phyloP scores from a whole-genome alignment of 83 land plant species.

The Picea abies region DNA sequence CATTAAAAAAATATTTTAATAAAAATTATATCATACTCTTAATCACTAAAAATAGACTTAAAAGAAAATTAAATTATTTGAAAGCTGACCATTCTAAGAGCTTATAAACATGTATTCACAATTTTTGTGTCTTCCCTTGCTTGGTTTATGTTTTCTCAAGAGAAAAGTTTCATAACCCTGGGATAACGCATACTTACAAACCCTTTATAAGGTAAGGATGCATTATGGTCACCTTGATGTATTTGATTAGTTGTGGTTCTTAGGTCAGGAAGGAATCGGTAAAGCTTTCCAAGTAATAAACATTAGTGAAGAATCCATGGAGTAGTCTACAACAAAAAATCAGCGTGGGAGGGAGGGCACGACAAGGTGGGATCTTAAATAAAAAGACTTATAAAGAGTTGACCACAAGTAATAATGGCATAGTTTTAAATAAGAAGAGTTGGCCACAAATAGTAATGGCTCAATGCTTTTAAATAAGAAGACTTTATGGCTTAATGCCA shows the following conservation, averaged over 20 bases:
- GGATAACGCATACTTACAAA: conserved; percentile 54
- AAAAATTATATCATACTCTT: no score
- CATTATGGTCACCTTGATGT: conserved; percentile 93
- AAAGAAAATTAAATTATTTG: neutral
- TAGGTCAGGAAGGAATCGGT: conserved; percentile 67
- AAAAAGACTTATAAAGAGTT: no score
- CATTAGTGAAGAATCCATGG: conserved; percentile 61
- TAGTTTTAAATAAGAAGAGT: no score
- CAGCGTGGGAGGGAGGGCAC: no score
- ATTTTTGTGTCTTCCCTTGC: conserved; percentile 51
- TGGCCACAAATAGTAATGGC: no score
- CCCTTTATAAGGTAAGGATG: conserved; percentile 60
- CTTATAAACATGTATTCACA: conserved; percentile 34
- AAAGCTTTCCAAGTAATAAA: conserved; percentile 79
- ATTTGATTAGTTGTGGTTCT: conserved; percentile 73
- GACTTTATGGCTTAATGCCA: no score
- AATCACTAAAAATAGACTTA: no score
- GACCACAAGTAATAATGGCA: no score
- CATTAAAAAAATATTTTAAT: no score
- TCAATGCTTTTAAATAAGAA: no score
- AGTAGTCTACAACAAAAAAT: no score
- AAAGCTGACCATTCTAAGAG: conserved; percentile 61
- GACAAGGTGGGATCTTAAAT: no score
- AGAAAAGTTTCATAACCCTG: conserved; percentile 52
- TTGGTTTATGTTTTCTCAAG: conserved; percentile 61